Base-by-base conservation (phyloP, 2,329 filamentous ascomycete species). In the Nemania abortiva region DNA sequence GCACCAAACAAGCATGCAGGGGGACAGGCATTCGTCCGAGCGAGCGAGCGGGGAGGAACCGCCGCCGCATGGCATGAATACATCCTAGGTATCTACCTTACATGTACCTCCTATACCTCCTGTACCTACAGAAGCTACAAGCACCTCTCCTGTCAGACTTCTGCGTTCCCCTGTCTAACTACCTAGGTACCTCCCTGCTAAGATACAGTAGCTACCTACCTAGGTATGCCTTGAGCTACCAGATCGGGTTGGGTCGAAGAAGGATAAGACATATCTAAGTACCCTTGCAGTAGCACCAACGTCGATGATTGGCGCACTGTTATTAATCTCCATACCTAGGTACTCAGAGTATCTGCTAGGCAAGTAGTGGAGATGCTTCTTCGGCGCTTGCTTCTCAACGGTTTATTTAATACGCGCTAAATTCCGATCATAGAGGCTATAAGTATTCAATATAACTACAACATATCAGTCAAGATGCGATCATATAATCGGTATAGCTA, bases 1-100 rank as follows among this genome's bases (percentile, higher is more conserved):
- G 69, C 68, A 34, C 65, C 24, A 29, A 49, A 34, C 63, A 62
- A 22, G 45, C 47, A 58, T 22, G 27, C 27, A 54, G 10, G 54
- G 22, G 31, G 50, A 52, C 50, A 56, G 37, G 53, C 61, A 54
- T n/a, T 53, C 15, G 62, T 62, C 29, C 42, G 56, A 49, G 57
- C 18, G 45, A 24, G 20, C 45, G 6, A 49, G 45, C 42, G 49
- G 52, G 50, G 57, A 57, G 52, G 52, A 62, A 61, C 49, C 42
- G 15, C 49, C 49, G 20, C 39, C 42, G 34, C 54, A 56, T 53
- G 50, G 50, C 50, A 34, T n/a, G 18, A 20, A 34, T n/a, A n/a
- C n/a, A n/a, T n/a, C n/a, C n/a, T n/a, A n/a, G n/a, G n/a, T n/a
- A n/a, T n/a, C n/a, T n/a, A n/a, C n/a, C n/a, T n/a, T n/a, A n/a